These are phyloP conservation scores for Blyttiomyces sp. DNA, from an alignment of 371 early-diverging fungal species.

Conservation along the genomic window DNA sequence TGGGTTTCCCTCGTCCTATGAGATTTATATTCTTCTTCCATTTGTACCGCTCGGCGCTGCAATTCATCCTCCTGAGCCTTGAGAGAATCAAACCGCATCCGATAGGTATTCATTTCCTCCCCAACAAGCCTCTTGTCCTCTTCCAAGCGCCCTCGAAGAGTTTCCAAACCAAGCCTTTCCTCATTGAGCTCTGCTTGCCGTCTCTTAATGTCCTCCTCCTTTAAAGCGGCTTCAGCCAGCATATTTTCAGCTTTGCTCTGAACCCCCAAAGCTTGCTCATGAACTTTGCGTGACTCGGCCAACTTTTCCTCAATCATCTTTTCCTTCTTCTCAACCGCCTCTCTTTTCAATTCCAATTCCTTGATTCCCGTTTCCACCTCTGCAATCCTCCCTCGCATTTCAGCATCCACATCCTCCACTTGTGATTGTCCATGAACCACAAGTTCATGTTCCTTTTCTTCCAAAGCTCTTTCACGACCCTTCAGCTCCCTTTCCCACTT, in stretches of 20 bases:
- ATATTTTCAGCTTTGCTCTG: neutral
- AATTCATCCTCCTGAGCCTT: slow-evolving; percentile 1
- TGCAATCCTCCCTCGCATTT: slow-evolving; percentile 2
- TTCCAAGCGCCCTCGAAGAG: no score
- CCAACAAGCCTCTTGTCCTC: no score
- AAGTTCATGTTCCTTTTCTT: neutral
- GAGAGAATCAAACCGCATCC: neutral
- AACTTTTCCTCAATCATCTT: slow-evolving; percentile 2
- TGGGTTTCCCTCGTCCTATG: no score
- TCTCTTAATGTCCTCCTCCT: neutral
- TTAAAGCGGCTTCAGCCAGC: neutral
- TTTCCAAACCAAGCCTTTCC: slow-evolving; percentile 2
- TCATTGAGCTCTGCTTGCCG: neutral
- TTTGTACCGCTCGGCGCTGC: neutral
- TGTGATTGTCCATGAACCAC: neutral
- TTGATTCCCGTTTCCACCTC: slow-evolving; percentile 7
- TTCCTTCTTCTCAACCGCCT: neutral
- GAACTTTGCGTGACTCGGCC: no score
- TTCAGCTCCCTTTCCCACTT: neutral
- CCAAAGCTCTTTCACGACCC: neutral
- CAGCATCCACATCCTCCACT: slow-evolving; percentile 1
- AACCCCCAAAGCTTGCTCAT: no score
- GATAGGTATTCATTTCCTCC: no score
- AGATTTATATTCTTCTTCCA: neutral
- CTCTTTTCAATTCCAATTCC: neutral